These are phyloP conservation scores for Elasticomyces elasticus DNA, from an alignment of 495 filamentous ascomycete species.

Conservation along the genomic window DNA sequence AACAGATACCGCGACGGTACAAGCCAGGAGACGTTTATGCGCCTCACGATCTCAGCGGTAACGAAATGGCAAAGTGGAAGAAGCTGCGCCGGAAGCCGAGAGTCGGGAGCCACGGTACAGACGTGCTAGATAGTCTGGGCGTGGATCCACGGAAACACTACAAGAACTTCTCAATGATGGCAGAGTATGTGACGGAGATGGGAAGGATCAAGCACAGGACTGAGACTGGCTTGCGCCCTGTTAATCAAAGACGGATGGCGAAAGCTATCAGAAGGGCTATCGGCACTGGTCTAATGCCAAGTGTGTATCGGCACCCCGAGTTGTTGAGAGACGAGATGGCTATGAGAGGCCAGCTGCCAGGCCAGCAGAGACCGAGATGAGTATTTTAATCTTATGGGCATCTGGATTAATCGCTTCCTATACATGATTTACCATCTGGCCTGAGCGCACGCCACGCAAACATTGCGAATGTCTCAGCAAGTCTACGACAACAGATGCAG, in stretches of 20 bases:
- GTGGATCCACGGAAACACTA: constrained; percentile 77
- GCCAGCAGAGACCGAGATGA: background rate
- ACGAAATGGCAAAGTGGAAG: constrained; percentile 51
- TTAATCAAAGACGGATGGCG: constrained; percentile 85
- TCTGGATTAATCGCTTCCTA: no score
- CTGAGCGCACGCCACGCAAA: background rate
- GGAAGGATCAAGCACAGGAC: constrained; percentile 70
- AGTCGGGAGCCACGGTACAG: constrained; percentile 34
- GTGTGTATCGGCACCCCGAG: constrained; percentile 87
- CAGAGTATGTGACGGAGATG: constrained; percentile 73
- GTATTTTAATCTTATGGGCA: no score
- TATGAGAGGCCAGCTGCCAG: background rate
- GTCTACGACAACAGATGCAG: constrained; percentile 2
- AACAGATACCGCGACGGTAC: constrained; percentile 44
- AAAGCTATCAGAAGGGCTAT: constrained; percentile 84
- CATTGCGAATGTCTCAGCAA: background rate
- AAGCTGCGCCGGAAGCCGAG: constrained; percentile 49
- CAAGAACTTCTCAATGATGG: constrained; percentile 89
- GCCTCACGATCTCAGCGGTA: constrained; percentile 70
- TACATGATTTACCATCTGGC: no score
- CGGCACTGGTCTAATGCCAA: constrained; percentile 84
- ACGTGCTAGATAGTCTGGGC: constrained; percentile 72
- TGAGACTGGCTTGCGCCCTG: constrained; percentile 69
- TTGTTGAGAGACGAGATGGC: constrained; percentile 40
- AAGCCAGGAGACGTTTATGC: constrained; percentile 73